These are phyloP conservation scores for Mortierella sp. DNA, from an alignment of 371 early-diverging fungal species.

Conservation along the genomic window DNA sequence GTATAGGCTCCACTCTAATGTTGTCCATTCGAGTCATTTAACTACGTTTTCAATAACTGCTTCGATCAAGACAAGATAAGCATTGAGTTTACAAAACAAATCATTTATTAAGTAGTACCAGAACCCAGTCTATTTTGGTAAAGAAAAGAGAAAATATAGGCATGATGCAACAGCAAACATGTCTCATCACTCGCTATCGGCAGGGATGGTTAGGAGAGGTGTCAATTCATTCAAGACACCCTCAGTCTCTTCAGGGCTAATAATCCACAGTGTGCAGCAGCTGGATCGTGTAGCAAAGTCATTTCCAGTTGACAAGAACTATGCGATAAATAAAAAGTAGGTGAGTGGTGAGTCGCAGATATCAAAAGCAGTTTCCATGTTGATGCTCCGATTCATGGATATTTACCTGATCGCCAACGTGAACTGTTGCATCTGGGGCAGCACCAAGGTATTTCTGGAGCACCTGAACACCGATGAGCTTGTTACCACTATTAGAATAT, in stretches of 20 bases:
- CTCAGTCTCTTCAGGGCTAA: constrained; percentile 84
- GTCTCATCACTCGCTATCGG: constrained; percentile 19
- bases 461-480: constrained; percentile 78
- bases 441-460: constrained; percentile 72
- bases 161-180: background rate
- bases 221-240: constrained; percentile 70
- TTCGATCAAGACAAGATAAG: background rate
- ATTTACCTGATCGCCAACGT: constrained; percentile 84
- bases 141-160: too few species aligned
- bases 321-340: background rate
- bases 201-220: constrained; percentile 52
- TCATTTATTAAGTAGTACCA: too few species aligned
- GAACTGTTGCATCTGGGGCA: constrained; percentile 71
- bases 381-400: too few species aligned
- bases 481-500: constrained; percentile 64
- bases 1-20: too few species aligned
- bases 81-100: too few species aligned
- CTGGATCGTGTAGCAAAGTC: constrained; percentile 82
- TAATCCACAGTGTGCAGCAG: constrained; percentile 88
- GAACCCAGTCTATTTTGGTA: too few species aligned
- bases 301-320: constrained; percentile 89
- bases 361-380: background rate
- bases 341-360: background rate
- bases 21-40: too few species aligned
- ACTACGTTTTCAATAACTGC: too few species aligned